Evolutionary conservation across 306 rosid species (phyloP).

Genomic region (Cicer cuneatum): DNA sequence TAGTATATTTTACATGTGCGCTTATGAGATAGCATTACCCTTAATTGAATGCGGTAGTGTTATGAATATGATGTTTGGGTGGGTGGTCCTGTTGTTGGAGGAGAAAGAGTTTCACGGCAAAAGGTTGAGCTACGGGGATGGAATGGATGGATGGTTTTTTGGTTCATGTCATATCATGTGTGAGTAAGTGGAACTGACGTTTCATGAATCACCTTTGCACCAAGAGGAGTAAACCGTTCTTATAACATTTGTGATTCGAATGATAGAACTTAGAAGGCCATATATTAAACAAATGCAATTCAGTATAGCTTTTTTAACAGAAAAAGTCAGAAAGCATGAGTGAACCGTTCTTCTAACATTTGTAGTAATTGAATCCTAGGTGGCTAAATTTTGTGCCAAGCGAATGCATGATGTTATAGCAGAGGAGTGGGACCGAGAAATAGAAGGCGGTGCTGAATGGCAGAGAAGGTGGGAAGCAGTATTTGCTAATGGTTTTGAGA

Average conservation of each 20-base stretch:
- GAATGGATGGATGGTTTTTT: slow-evolving; percentile 25
- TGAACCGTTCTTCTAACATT: slow-evolving; percentile 38
- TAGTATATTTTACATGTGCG: no score
- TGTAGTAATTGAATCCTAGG: slow-evolving; percentile 57
- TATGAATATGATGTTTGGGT: not conserved
- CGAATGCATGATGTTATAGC: slow-evolving; percentile 82
- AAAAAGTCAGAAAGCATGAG: slow-evolving; percentile 16
- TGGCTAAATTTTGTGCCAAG: slow-evolving; percentile 84
- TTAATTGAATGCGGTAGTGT: not conserved
- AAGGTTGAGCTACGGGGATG: slow-evolving; percentile 24
- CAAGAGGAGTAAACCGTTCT: slow-evolving; percentile 21
- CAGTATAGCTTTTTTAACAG: not conserved
- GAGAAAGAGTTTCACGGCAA: not conserved
- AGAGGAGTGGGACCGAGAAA: slow-evolving; percentile 74
- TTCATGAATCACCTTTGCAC: slow-evolving; percentile 21
- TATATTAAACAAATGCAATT: no score
- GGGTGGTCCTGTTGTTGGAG: slow-evolving; percentile 12
- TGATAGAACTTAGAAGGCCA: no score
- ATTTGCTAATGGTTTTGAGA: slow-evolving; percentile 70
- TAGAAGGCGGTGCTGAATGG: slow-evolving; percentile 59
- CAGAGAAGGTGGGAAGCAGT: slow-evolving; percentile 81
- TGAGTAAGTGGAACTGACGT: slow-evolving; percentile 29
- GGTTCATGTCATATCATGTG: slow-evolving; percentile 2
- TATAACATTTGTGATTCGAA: slow-evolving; percentile 32
- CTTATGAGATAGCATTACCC: no score